Evolutionary conservation across 148 eudicot genomes (phyloP).

Genomic region (Rhododendron henanense): DNA sequence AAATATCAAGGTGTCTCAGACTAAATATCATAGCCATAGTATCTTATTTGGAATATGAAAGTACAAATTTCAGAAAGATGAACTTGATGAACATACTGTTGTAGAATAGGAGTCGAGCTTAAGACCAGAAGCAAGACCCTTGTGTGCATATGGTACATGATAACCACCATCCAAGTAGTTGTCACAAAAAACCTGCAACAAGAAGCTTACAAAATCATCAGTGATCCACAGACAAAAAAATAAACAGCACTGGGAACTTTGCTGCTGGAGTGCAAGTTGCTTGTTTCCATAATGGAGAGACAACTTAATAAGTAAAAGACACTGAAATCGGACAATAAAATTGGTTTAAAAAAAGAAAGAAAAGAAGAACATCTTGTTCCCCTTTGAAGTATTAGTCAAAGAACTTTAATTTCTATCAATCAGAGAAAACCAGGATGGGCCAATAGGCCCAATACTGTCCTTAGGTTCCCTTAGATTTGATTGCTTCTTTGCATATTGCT

Average conservation of each 20-base stretch:
- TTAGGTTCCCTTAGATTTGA: not conserved
- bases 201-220: not conserved
- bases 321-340: not conserved
- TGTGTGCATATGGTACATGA: conserved; percentile 77
- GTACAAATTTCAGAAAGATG: not conserved
- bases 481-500: not conserved
- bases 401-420: not conserved
- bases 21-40: not conserved
- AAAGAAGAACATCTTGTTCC: not conserved
- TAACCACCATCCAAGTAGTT: conserved; percentile 81
- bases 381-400: not conserved
- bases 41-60: not conserved
- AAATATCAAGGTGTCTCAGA: not conserved
- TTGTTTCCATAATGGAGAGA: not conserved
- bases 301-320: not conserved
- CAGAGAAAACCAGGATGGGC: not conserved
- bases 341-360: not conserved
- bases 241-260: not conserved
- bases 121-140: conserved; percentile 70
- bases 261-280: not conserved
- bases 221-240: not conserved
- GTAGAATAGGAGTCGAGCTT: conserved; percentile 58
- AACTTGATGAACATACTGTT: conserved; percentile 33
- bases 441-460: not conserved
- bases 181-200: conserved; percentile 67